Percentiles rank a stretch among this genome's conserved stretches.
Evolutionary conservation across 805 yeast species (phyloP).

Genomic region (Wickerhamiella musiphila): DNA sequence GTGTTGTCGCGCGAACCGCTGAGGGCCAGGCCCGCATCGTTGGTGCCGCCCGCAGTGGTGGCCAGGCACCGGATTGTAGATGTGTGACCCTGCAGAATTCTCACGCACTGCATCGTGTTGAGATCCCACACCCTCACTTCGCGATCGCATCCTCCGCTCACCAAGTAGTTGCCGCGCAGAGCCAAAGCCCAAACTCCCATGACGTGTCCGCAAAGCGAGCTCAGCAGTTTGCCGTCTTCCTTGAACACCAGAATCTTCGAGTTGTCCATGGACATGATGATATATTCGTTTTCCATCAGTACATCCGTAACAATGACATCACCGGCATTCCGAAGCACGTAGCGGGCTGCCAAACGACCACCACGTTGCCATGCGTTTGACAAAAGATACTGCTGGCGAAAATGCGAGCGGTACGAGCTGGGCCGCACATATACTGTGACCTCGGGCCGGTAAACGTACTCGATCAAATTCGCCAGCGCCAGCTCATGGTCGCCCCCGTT

Average conservation of each 20-base stretch:
- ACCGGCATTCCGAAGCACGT: constrained; percentile 18
- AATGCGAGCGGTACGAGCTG: constrained; percentile 23
- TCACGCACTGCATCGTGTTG: constrained; percentile 65
- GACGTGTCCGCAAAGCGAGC: constrained; percentile 92
- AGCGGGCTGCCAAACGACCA: constrained; percentile 26
- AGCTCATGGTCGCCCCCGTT: too few relatives aligned
- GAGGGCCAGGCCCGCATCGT: constrained; percentile 55
- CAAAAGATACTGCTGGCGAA: constrained; percentile 25
- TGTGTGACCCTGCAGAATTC: constrained; percentile 77
- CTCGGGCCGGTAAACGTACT: constrained; percentile 21
- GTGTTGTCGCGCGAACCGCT: constrained; percentile 88
- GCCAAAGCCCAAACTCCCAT: constrained; percentile 97
- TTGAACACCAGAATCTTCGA: constrained; percentile 27
- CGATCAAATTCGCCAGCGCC: constrained; percentile 12
- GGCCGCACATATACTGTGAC: constrained; percentile 19
- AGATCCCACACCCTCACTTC: constrained; percentile 95
- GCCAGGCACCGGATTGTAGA: constrained; percentile 78
- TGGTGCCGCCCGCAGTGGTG: constrained; percentile 40
- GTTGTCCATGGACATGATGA: constrained; percentile 28
- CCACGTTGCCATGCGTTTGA: constrained; percentile 26
- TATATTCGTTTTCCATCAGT: constrained; percentile 21
- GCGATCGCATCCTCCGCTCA: constrained; percentile 91
- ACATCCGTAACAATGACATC: constrained; percentile 26
- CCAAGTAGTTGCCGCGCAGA: constrained; percentile 77
- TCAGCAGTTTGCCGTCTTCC: constrained; percentile 28